Conservation (phyloP, 495 filamentous ascomycete species). For the Ramalina intermedia region DNA sequence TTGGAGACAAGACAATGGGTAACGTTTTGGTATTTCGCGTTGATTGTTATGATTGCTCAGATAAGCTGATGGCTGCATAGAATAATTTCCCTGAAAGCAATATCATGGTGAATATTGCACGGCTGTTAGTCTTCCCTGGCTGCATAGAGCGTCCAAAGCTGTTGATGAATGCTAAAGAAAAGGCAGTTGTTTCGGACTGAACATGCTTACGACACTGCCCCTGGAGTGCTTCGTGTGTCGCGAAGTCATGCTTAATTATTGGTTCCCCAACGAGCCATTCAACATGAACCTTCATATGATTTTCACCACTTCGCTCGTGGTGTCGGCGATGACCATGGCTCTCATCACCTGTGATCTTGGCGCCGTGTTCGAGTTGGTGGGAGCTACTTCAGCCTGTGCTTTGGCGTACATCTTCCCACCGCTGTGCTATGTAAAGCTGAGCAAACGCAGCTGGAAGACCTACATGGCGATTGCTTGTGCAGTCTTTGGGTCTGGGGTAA, state of each 20-base stretch:
- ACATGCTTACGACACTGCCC: constrained; percentile 95
- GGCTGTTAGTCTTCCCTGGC: constrained; percentile 39
- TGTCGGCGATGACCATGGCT: constrained; percentile 60
- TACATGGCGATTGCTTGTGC: constrained; percentile 54
- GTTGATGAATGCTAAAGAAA: constrained; percentile 10
- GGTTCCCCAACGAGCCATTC: constrained; percentile 66
- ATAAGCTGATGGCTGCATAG: neutral
- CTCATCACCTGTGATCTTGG: constrained; percentile 86
- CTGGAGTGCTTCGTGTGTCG: constrained; percentile 95
- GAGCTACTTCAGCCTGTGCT: constrained; percentile 84
- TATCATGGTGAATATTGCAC: constrained; percentile 81
- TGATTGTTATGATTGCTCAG: neutral
- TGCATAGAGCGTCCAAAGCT: no score
- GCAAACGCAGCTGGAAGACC: constrained; percentile 61
- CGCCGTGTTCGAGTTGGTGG: constrained; percentile 86
- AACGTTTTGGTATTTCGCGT: constrained; percentile 52
- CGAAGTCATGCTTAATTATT: constrained; percentile 92
- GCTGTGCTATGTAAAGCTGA: constrained; percentile 86
- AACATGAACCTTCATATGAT: constrained; percentile 73
- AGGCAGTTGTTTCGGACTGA: constrained; percentile 73
- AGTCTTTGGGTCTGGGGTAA: constrained; percentile 66
- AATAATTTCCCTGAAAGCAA: constrained; percentile 93
- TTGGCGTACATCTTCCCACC: constrained; percentile 93
- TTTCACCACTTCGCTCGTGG: constrained; percentile 64
- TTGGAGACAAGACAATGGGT: constrained; percentile 79